Base-by-base conservation (phyloP, 1,284 basidiomycete genomes). In the Ganoderma boninense region DNA sequence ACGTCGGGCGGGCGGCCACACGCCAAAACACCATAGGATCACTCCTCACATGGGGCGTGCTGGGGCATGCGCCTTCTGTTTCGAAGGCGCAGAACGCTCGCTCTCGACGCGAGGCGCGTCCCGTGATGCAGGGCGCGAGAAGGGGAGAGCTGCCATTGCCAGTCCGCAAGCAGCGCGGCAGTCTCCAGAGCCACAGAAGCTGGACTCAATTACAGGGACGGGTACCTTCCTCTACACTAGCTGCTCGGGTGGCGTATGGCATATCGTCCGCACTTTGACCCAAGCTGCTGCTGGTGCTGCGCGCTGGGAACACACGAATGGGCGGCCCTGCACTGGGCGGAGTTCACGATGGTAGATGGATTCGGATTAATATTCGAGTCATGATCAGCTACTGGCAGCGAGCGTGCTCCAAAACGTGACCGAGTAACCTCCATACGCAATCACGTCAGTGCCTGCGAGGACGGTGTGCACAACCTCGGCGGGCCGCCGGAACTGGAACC, bases 401-500 rank as follows among this genome's bases (percentile, higher is more conserved):
- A 73, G 67, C 60, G 67, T 62, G 66, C 74, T 74, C 75, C 78
- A 82, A 75, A 86, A 85, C 44, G 83, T 83, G 40, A 87, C 81
- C 40, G 79, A 79, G 65, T 77, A 78, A 62, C 77, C 78, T 26
- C 84, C 83, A 70, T 85, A 85, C 44, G 84, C 82, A 65, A 84
- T 79, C 61, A 87, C 77, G 67, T 83, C 79, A 62, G 79, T 75
- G 10, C 79, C 81, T 43, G 80, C 75, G 68, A 87, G 83, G 43
- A 82, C 76, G 26, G 86, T 83, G 76, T 89, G 85, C 18, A 81
- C 81, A 54, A 84, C 81, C 65, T 81, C 76, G 66, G 82, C 79
- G 62, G 77, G 77, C 65, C 79, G 80, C 69, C 77, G 74, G 64
- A 79, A 79, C 42, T 77, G 77, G 62, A 77, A 78, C 69, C 79